Evolutionary conservation across 139 green algal genomes (phyloP).

Genomic region (Pleodorina starrii): DNA sequence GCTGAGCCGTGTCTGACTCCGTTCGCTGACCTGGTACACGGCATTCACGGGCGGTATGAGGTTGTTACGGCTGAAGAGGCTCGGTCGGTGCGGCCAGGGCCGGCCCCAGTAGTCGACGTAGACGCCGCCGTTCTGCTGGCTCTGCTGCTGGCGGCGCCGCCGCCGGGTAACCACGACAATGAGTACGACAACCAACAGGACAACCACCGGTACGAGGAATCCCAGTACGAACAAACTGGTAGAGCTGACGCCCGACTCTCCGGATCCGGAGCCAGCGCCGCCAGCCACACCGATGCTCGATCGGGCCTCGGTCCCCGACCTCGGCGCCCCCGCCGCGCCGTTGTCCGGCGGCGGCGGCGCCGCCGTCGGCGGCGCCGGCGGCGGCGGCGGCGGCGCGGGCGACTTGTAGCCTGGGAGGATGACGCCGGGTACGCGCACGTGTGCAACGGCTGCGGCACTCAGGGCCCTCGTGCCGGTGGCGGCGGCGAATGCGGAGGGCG

Average conservation of each 20-base stretch:
- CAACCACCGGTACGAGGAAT: background rate
- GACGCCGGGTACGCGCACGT: background rate
- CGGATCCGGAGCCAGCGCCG: too few species aligned
- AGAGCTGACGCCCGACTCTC: too few species aligned
- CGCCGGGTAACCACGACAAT: background rate
- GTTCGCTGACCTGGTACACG: too few species aligned
- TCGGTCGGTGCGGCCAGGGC: too few species aligned
- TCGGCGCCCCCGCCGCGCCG: too few species aligned
- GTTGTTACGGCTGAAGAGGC: too few species aligned
- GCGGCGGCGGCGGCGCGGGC: background rate
- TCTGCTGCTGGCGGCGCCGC: background rate
- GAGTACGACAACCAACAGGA: background rate
- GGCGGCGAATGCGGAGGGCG: background rate
- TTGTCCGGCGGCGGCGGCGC: background rate
- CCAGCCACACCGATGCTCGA: too few species aligned
- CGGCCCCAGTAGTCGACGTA: too few species aligned
- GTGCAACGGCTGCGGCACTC: too few species aligned
- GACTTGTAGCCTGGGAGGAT: slow-evolving; percentile 2
- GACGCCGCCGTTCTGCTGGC: background rate
- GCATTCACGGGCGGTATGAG: too few species aligned
- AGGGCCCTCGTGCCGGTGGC: background rate
- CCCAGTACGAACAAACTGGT: background rate
- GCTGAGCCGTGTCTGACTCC: too few species aligned
- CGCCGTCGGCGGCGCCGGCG: background rate
- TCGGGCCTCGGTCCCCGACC: background rate